These are phyloP conservation scores for Diaporthe amygdali DNA, from an alignment of 2,329 filamentous ascomycete species.

Conservation along the genomic window DNA sequence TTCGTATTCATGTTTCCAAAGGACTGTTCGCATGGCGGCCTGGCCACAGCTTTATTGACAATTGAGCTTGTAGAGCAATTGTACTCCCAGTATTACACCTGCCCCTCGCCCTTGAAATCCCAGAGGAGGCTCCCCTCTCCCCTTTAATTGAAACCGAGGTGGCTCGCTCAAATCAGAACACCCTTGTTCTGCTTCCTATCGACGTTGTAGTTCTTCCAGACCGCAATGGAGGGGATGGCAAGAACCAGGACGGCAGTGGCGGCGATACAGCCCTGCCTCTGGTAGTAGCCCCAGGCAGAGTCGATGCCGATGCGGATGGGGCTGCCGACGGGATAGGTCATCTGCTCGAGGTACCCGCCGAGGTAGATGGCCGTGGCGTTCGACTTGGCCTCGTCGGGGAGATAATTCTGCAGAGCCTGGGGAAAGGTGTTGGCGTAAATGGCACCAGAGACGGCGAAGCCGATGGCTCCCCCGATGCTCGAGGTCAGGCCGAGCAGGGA, in stretches of 20 bases:
- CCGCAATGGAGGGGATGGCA: constrained; percentile 37
- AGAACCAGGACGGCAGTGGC: constrained; percentile 39
- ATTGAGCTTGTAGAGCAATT: too few relatives aligned
- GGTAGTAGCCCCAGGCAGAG: constrained; percentile 42
- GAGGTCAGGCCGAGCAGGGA: constrained; percentile 40
- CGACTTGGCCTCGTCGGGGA: constrained; percentile 30
- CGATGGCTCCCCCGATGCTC: constrained; percentile 41
- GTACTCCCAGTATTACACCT: not conserved
- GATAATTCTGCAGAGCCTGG: constrained; percentile 18
- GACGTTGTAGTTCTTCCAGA: constrained; percentile 45
- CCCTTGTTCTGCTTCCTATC: constrained; percentile 35
- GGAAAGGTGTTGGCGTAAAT: constrained; percentile 21
- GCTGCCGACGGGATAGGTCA: constrained; percentile 35
- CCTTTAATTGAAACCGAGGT: too few relatives aligned
- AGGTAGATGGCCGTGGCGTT: constrained; percentile 32
- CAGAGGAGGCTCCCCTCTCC: not conserved
- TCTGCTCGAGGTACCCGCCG: constrained; percentile 35
- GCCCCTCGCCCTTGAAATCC: not conserved
- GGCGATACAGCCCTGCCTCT: constrained; percentile 40
- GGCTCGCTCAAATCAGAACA: constrained; percentile 14
- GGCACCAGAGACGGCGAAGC: constrained; percentile 27
- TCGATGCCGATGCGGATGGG: constrained; percentile 39
- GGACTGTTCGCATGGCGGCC: not conserved
- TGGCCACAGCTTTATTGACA: not conserved
- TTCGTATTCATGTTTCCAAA: not conserved